phyloP scores from a whole-genome alignment of 805 yeast genomes.

The Candida dendrica region DNA sequence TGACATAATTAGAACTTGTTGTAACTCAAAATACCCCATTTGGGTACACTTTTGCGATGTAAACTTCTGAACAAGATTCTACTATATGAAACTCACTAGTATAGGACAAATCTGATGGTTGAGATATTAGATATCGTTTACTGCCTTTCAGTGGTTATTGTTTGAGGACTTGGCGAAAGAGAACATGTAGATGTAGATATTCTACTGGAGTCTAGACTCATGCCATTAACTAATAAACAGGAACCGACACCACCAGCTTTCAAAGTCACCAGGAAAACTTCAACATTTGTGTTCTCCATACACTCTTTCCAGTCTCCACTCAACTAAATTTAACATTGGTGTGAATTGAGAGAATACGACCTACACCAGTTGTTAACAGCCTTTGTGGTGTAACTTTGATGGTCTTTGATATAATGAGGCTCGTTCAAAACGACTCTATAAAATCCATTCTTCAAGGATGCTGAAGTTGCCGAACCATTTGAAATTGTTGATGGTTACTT shows the following conservation, averaged over 20 bases:
- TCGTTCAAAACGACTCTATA: slow-evolving; percentile 89
- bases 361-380: slow-evolving; percentile 86
- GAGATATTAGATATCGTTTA: too few species aligned
- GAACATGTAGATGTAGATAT: too few species aligned
- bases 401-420: slow-evolving; percentile 94
- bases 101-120: too few species aligned
- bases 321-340: slow-evolving; percentile 90
- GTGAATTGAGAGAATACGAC: slow-evolving; percentile 97
- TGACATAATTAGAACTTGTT: too few species aligned
- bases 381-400: slow-evolving; percentile 87
- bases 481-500: slow-evolving; percentile 2
- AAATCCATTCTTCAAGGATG: slow-evolving; percentile 28
- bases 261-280: slow-evolving; percentile 87
- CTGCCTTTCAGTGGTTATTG: too few species aligned
- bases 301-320: slow-evolving; percentile 93
- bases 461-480: slow-evolving; percentile 1
- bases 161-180: too few species aligned
- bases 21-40: too few species aligned
- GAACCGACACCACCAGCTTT: slow-evolving; percentile 99
- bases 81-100: too few species aligned
- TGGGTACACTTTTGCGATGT: too few species aligned
- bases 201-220: too few species aligned
- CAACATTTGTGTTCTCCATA: slow-evolving; percentile 88
- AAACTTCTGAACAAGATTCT: too few species aligned
- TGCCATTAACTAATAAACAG: too few species aligned